Conservation (phyloP, 129 eudicot genomes). For the Flaveria robusta region DNA sequence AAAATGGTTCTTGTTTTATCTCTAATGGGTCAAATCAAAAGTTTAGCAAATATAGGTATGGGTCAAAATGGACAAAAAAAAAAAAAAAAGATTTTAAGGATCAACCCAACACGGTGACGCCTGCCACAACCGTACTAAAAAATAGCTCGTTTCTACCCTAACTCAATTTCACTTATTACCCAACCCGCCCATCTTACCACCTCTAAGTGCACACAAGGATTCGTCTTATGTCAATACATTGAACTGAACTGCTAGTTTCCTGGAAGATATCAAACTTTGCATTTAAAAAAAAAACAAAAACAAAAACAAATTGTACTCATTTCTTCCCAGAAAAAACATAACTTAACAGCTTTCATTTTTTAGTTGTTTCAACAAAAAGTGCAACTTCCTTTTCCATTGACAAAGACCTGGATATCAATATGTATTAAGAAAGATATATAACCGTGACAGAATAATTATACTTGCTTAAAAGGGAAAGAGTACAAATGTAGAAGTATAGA, state of each 20-base stretch:
- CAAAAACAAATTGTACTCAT: not conserved
- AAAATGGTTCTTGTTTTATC: not conserved
- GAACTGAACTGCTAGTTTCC: not conserved
- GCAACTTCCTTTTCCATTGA: conserved; percentile 7
- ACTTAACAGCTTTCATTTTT: not conserved
- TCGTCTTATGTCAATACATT: conserved; percentile 6
- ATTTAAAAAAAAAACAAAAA: not conserved
- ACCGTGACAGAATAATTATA: conserved; percentile 4
- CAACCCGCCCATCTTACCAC: conserved; percentile 17
- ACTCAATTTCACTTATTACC: conserved; percentile 5
- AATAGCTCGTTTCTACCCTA: not conserved
- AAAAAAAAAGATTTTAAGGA: no score
- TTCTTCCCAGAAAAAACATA: conserved; percentile 11
- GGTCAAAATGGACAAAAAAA: no score
- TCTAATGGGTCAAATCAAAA: not conserved
- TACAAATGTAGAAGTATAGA: conserved; percentile 16
- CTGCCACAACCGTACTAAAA: not conserved
- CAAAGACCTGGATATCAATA: conserved; percentile 7
- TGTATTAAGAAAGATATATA: conserved; percentile 14
- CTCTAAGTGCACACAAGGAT: not conserved
- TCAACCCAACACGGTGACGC: no score
- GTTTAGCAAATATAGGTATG: not conserved
- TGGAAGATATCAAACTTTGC: conserved; percentile 1
- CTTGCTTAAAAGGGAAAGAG: conserved; percentile 31
- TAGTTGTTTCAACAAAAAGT: not conserved